These are phyloP conservation scores for Fusarium falciforme DNA, from an alignment of 2,329 filamentous ascomycete species.

Conservation along the genomic window DNA sequence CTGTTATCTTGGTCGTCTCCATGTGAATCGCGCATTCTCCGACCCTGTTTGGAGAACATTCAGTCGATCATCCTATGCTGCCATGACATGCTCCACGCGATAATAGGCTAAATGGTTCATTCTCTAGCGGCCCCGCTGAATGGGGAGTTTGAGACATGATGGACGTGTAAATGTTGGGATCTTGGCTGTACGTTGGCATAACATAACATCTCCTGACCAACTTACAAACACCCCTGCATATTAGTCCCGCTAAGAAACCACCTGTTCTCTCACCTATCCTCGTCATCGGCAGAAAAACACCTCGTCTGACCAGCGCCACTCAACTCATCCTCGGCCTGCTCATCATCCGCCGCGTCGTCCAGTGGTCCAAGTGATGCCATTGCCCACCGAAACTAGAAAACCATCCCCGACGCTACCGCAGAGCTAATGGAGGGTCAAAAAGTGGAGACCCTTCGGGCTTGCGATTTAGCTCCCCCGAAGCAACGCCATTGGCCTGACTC, in stretches of 20 bases:
- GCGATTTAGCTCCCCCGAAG: constrained; percentile 40
- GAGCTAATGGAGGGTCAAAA: background rate
- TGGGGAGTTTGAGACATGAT: background rate
- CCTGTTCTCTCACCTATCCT: background rate
- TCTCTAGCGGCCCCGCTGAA: background rate
- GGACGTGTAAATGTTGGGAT: background rate
- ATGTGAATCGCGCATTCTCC: background rate
- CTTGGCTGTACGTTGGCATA: background rate
- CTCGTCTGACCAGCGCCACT: background rate
- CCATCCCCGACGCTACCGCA: background rate
- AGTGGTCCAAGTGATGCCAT: constrained; percentile 4
- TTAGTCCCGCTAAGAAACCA: background rate
- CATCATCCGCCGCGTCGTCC: background rate
- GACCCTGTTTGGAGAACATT: background rate
- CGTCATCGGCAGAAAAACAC: background rate
- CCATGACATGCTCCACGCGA: background rate
- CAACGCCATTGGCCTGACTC: constrained; percentile 14
- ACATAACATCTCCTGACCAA: background rate
- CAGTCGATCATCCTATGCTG: background rate
- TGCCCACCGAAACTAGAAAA: background rate
- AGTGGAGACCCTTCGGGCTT: background rate
- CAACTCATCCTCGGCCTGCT: background rate
- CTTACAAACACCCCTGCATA: background rate
- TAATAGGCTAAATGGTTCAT: background rate
- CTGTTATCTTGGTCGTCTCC: background rate